phyloP scores from a whole-genome alignment of 2,329 filamentous ascomycete species.

The Penicillium sp. region DNA sequence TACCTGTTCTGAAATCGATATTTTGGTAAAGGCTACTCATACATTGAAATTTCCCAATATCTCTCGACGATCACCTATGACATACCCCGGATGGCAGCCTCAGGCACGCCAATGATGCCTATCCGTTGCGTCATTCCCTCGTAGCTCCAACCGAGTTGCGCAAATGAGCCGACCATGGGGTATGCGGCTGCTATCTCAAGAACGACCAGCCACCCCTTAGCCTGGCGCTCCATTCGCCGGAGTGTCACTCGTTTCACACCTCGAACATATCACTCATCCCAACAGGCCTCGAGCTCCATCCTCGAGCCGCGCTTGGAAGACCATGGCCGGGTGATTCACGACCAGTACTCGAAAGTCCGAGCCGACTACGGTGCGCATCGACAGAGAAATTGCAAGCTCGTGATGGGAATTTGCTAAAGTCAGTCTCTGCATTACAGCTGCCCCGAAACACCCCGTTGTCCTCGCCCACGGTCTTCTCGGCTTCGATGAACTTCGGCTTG shows the following conservation, averaged over 20 bases:
- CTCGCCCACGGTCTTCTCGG: slow-evolving; percentile 67
- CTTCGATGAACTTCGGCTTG: slow-evolving; percentile 63
- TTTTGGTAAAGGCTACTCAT: too few relatives aligned
- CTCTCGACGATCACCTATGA: too few relatives aligned
- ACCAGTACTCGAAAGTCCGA: slow-evolving; percentile 63
- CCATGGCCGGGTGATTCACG: slow-evolving; percentile 56
- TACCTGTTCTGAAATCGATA: too few relatives aligned
- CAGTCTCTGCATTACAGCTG: slow-evolving; percentile 24
- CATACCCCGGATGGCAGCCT: slow-evolving; percentile 5
- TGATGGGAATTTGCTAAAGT: background rate
- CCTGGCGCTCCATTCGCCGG: background rate
- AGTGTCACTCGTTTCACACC: background rate
- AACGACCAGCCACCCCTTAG: background rate
- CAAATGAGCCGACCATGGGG: slow-evolving; percentile 22
- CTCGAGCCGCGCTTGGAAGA: slow-evolving; percentile 54
- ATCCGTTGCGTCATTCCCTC: slow-evolving; percentile 21
- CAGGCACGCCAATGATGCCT: slow-evolving; percentile 8
- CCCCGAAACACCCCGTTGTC: slow-evolving; percentile 60
- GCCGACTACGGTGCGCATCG: slow-evolving; percentile 55
- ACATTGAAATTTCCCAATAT: too few relatives aligned
- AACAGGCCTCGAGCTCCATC: slow-evolving; percentile 15
- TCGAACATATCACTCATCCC: slow-evolving; percentile 22
- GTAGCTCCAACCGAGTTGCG: slow-evolving; percentile 12
- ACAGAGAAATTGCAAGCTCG: background rate
- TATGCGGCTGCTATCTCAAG: slow-evolving; percentile 11